Percentiles rank a stretch among this genome's conserved stretches.
phyloP scores from a whole-genome alignment of 2,329 filamentous ascomycete species.

The Coniochaeta pulveracea region DNA sequence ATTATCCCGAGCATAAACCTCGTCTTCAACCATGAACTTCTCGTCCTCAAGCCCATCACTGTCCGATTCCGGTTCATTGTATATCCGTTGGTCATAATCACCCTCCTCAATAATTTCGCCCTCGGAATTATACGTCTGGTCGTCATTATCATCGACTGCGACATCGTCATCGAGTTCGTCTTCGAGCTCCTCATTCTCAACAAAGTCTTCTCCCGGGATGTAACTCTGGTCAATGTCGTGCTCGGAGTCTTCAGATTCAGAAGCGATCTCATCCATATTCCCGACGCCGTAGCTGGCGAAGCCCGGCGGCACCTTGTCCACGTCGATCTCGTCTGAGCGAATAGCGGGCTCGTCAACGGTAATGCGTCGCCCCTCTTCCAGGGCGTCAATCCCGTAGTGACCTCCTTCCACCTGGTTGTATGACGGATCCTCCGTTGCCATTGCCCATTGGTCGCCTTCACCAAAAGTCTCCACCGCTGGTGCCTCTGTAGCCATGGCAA shows the following conservation, averaged over 20 bases:
- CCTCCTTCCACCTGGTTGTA: constrained; percentile 14
- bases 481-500: constrained; percentile 6
- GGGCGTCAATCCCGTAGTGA: constrained; percentile 12
- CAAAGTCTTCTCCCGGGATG: constrained; percentile 4
- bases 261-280: not conserved
- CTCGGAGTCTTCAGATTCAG: not conserved
- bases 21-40: constrained; percentile 11
- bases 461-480: constrained; percentile 8
- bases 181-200: constrained; percentile 5
- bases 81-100: constrained; percentile 16
- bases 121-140: constrained; percentile 8
- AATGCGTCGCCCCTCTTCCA: constrained; percentile 9
- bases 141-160: constrained; percentile 9
- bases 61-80: constrained; percentile 12
- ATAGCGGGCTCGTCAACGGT: constrained; percentile 6
- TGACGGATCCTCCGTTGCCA: constrained; percentile 9
- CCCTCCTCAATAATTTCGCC: constrained; percentile 13
- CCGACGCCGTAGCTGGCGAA: constrained; percentile 13
- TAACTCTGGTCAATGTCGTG: not conserved
- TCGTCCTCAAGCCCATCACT: constrained; percentile 13
- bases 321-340: constrained; percentile 6
- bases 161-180: constrained; percentile 7
- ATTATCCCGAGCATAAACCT: constrained; percentile 11
- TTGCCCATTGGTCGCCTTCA: constrained; percentile 10
- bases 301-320: constrained; percentile 10